Conservation (phyloP, 2,329 filamentous ascomycete genomes). For the Xylaria digitata region DNA sequence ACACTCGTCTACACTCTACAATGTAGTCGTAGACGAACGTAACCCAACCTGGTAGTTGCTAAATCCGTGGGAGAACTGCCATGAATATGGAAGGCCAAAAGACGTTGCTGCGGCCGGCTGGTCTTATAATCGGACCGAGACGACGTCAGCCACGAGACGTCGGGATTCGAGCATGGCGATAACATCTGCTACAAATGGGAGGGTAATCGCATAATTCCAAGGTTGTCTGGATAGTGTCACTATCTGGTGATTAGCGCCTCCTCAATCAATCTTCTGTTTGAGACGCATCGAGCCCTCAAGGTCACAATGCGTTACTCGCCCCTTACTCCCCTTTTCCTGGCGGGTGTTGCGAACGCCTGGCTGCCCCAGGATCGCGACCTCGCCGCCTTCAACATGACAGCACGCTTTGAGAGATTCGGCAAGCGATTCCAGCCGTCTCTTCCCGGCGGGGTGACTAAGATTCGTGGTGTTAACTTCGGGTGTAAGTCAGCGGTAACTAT, state of each 20-base stretch:
- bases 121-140: slow-evolving; percentile 29
- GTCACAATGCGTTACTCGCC: slow-evolving; percentile 44
- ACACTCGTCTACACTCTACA: too few species aligned
- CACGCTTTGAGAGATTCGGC: slow-evolving; percentile 49
- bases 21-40: neutral
- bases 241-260: neutral
- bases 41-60: slow-evolving; percentile 10
- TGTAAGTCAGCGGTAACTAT: slow-evolving; percentile 30
- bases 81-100: slow-evolving; percentile 23
- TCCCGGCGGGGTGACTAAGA: slow-evolving; percentile 40
- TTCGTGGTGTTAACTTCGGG: slow-evolving; percentile 45
- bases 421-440: slow-evolving; percentile 50
- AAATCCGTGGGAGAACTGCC: slow-evolving; percentile 9
- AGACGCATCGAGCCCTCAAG: slow-evolving; percentile 8
- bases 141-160: slow-evolving; percentile 8
- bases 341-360: slow-evolving; percentile 45
- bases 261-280: neutral
- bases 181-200: slow-evolving; percentile 13
- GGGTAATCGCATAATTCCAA: neutral
- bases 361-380: slow-evolving; percentile 49
- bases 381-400: slow-evolving; percentile 50
- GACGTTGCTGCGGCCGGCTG: neutral
- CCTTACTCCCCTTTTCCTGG: slow-evolving; percentile 44
- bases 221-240: neutral
- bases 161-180: neutral